A percentile compares a stretch with the other conserved stretches of the same genome.
Conservation (phyloP, 768 basidiomycete genomes). For the Pseudohyphozyma bogoriensis region DNA sequence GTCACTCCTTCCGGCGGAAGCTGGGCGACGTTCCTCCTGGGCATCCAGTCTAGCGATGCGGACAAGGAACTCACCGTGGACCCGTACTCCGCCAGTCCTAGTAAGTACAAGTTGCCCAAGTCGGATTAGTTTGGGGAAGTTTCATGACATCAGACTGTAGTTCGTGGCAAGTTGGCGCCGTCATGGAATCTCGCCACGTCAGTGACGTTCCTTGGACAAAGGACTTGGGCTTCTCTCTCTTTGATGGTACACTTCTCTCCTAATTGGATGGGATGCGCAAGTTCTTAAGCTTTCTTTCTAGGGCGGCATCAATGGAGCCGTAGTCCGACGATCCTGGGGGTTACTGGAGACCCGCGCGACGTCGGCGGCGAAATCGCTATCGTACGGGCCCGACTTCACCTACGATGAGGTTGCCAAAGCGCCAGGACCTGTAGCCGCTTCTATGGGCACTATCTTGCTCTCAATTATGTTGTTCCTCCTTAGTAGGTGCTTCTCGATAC, state of each 20-base stretch:
- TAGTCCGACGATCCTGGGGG: constrained; percentile 55
- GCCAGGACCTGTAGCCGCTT: constrained; percentile 15
- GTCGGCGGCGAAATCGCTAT: constrained; percentile 26
- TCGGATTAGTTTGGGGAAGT: too few relatives aligned
- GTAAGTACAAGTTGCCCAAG: too few relatives aligned
- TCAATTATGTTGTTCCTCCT: constrained; percentile 4
- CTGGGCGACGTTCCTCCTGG: constrained; percentile 40
- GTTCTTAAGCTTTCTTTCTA: constrained; percentile 44
- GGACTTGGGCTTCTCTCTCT: too few relatives aligned
- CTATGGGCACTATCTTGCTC: constrained; percentile 11
- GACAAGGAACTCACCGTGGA: constrained; percentile 35
- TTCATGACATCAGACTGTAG: constrained; percentile 32
- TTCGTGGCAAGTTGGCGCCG: constrained; percentile 37
- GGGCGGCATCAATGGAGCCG: constrained; percentile 44
- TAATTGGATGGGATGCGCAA: too few relatives aligned
- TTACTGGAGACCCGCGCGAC: constrained; percentile 40
- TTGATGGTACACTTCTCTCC: constrained; percentile 36
- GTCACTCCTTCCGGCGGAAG: constrained; percentile 60
- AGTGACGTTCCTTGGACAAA: too few relatives aligned
- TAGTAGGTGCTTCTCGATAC: neutral
- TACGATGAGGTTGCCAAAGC: constrained; percentile 57
- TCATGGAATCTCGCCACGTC: too few relatives aligned
- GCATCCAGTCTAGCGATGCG: constrained; percentile 36
- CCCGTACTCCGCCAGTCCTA: constrained; percentile 45
- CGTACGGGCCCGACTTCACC: constrained; percentile 61